Conservation (phyloP, 768 basidiomycete species). For the Boletus tomentosulus region DNA sequence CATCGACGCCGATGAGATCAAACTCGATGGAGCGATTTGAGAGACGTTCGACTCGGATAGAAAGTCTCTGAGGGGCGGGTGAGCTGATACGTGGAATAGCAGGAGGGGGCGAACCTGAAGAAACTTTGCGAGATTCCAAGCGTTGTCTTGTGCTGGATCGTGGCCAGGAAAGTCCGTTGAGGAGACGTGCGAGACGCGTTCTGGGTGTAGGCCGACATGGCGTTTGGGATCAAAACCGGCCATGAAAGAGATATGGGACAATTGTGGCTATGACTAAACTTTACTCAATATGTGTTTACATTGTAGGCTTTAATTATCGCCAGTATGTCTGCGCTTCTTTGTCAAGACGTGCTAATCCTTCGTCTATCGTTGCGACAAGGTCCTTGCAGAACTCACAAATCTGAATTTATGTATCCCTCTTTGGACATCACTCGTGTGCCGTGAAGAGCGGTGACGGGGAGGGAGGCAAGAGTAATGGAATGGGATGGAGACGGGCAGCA, state of each 20-base stretch:
- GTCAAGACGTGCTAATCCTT: too few species aligned
- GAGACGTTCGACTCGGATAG: constrained; percentile 70
- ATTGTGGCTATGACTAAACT: too few species aligned
- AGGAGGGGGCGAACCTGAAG: constrained; percentile 53
- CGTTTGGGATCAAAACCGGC: constrained; percentile 38
- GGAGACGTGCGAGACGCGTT: constrained; percentile 74
- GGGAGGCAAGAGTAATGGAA: too few species aligned
- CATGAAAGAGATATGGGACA: constrained; percentile 1
- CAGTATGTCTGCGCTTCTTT: too few species aligned
- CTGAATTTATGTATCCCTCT: too few species aligned
- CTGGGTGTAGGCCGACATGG: constrained; percentile 66
- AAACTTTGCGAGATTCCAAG: constrained; percentile 78
- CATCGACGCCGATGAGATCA: constrained; percentile 92
- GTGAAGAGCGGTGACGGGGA: too few species aligned
- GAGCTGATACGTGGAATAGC: neutral
- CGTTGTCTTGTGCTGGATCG: constrained; percentile 77
- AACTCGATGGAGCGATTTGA: constrained; percentile 88
- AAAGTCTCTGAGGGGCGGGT: constrained; percentile 50
- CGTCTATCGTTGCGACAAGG: too few species aligned
- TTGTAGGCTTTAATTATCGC: too few species aligned
- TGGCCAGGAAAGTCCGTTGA: constrained; percentile 91
- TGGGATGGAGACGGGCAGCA: too few species aligned
- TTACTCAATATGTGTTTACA: too few species aligned
- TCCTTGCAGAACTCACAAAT: too few species aligned
- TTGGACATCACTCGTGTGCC: too few species aligned